Evolutionary conservation across 176 grass and related monocot species (phyloP).

Genomic region (Ensete ventricosum): DNA sequence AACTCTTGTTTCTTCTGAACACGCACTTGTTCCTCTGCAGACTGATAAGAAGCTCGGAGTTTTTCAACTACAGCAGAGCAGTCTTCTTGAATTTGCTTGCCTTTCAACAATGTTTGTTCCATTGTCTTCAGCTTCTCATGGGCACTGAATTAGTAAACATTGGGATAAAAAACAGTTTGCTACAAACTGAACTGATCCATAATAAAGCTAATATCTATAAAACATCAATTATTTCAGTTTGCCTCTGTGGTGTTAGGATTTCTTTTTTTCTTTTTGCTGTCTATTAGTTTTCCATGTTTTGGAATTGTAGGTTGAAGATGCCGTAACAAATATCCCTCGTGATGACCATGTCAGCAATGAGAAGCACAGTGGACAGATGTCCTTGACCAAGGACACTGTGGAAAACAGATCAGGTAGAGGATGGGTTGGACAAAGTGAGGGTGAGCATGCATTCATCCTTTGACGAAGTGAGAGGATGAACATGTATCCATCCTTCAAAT

Average conservation of each 20-base stretch:
- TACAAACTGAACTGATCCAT: neutral
- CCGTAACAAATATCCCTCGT: neutral
- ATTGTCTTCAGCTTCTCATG: constrained; percentile 61
- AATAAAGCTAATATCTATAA: neutral
- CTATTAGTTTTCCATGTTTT: neutral
- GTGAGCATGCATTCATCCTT: too few relatives aligned
- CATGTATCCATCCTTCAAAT: too few relatives aligned
- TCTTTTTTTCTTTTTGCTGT: neutral
- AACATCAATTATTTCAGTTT: neutral
- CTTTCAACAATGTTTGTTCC: constrained; percentile 59
- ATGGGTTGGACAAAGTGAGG: too few relatives aligned
- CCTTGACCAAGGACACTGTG: neutral
- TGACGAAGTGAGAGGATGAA: too few relatives aligned
- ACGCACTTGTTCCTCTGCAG: constrained; percentile 58
- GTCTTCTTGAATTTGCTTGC: constrained; percentile 49
- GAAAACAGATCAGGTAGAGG: too few relatives aligned
- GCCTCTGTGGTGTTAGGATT: neutral
- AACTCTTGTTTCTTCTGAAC: constrained; percentile 55
- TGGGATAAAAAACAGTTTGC: neutral
- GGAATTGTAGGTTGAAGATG: neutral
- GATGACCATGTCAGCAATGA: neutral
- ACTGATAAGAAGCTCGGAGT: constrained; percentile 44
- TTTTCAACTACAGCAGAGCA: constrained; percentile 49
- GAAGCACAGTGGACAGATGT: neutral
- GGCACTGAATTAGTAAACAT: constrained; percentile 36